Percentiles rank a stretch among this genome's conserved stretches.
phyloP scores from a whole-genome alignment of 2,329 filamentous ascomycete genomes.

The Colletotrichum musae region DNA sequence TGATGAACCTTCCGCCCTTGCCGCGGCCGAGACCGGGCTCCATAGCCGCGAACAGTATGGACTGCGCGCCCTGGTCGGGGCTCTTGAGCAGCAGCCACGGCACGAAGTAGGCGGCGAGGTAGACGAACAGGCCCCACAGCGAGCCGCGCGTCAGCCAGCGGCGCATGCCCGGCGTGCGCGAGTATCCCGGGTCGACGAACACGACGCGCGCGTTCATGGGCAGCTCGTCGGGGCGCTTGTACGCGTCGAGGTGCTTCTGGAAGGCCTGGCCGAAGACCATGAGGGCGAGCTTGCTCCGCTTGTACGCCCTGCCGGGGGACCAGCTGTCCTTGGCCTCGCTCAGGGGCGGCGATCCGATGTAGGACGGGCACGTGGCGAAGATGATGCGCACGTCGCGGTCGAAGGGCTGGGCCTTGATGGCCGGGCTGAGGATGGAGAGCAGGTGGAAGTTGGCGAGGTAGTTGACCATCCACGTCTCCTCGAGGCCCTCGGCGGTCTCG shows the following conservation, averaged over 20 bases:
- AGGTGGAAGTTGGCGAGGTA: conserved; percentile 97
- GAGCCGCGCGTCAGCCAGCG: conserved; percentile 90
- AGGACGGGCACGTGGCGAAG: conserved; percentile 88
- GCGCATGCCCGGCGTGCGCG: conserved; percentile 88
- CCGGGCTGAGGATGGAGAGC: conserved; percentile 90
- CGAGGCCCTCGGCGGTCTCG: conserved; percentile 83
- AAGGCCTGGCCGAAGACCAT: conserved; percentile 92
- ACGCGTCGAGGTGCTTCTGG: conserved; percentile 90
- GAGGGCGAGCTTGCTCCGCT: conserved; percentile 81
- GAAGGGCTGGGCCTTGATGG: conserved; percentile 89
- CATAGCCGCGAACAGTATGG: conserved; percentile 88
- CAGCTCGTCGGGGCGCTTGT: conserved; percentile 85
- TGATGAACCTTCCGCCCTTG: conserved; percentile 80
- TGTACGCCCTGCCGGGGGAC: conserved; percentile 71
- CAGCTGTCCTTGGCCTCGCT: conserved; percentile 68
- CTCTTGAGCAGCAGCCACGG: conserved; percentile 94
- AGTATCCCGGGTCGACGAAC: conserved; percentile 88
- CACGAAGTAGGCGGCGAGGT: conserved; percentile 82
- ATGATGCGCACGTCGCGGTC: conserved; percentile 94
- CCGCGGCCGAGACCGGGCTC: conserved; percentile 76
- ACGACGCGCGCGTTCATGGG: conserved; percentile 88
- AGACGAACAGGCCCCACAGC: conserved; percentile 82
- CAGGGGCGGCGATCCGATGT: conserved; percentile 82
- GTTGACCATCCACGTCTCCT: conserved; percentile 94
- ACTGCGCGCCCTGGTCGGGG: conserved; percentile 86